A percentile compares a stretch with the other conserved stretches of the same genome.
Evolutionary conservation across 2,329 filamentous ascomycete genomes (phyloP).

Genomic region (Xylariaceae sp.): DNA sequence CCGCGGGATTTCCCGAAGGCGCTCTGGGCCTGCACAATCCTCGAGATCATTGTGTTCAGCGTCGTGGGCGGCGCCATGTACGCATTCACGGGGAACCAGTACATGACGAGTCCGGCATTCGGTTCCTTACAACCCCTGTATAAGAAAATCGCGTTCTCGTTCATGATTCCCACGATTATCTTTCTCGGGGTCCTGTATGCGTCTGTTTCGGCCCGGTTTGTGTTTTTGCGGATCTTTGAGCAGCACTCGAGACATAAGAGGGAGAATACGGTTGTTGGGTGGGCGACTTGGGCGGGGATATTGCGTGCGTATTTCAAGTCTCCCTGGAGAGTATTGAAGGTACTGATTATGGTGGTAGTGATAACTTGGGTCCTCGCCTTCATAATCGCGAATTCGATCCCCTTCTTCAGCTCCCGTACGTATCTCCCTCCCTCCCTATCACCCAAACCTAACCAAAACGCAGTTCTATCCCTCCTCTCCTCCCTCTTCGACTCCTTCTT

Average conservation of each 20-base stretch:
- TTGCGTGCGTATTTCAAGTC: conserved; percentile 42
- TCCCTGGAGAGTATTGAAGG: too few species aligned
- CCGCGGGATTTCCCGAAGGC: conserved; percentile 86
- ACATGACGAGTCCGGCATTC: conserved; percentile 83
- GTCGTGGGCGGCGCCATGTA: conserved; percentile 77
- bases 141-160: conserved; percentile 86
- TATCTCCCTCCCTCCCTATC: neutral
- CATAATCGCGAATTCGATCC: conserved; percentile 87
- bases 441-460: conserved; percentile 5
- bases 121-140: conserved; percentile 73
- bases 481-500: conserved; percentile 90
- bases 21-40: conserved; percentile 83
- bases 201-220: conserved; percentile 80
- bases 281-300: conserved; percentile 72
- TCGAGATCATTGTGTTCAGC: conserved; percentile 80
- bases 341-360: conserved; percentile 33
- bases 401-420: conserved; percentile 76
- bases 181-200: conserved; percentile 90
- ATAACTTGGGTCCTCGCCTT: conserved; percentile 81
- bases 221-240: conserved; percentile 81
- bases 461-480: conserved; percentile 68
- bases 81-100: conserved; percentile 82
- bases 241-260: conserved; percentile 72
- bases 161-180: conserved; percentile 93
- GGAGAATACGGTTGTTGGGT: conserved; percentile 75